Conservation (phyloP, 2,329 filamentous ascomycete species). For the Ophiognomonia clavigignenti-juglandacearum region DNA sequence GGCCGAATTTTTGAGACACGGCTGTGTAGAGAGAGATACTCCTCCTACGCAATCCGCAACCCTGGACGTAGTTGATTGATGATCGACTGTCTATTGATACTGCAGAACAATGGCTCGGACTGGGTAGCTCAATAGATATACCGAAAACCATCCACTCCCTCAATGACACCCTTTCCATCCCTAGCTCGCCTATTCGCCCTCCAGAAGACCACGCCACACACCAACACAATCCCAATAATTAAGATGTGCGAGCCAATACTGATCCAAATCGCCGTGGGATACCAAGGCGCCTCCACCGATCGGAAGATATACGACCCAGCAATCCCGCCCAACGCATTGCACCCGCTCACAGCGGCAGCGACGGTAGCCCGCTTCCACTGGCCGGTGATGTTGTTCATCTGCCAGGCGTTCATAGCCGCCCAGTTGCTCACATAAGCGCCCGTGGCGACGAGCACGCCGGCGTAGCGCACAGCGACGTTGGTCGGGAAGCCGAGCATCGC, state of each 20-base stretch:
- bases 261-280: constrained; percentile 15
- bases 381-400: constrained; percentile 53
- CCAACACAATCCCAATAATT: constrained; percentile 9
- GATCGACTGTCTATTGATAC: too few relatives aligned
- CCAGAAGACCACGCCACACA: constrained; percentile 11
- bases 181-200: constrained; percentile 9
- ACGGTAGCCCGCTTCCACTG: constrained; percentile 17
- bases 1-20: too few relatives aligned
- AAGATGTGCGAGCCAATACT: constrained; percentile 15
- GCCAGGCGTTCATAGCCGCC: constrained; percentile 60
- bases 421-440: constrained; percentile 66
- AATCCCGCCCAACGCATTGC: constrained; percentile 16
- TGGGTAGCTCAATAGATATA: constrained; percentile 12
- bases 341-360: constrained; percentile 14
- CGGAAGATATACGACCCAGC: constrained; percentile 16
- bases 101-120: too few relatives aligned
- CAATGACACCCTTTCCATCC: constrained; percentile 10
- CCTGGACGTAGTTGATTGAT: too few relatives aligned
- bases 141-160: constrained; percentile 13
- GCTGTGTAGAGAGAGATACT: too few relatives aligned
- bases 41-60: too few relatives aligned
- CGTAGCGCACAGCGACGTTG: constrained; percentile 57
- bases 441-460: constrained; percentile 61
- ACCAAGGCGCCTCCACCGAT: constrained; percentile 9
- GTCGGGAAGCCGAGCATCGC: constrained; percentile 58